Conservation (phyloP, 257 asterid genomes). For the Ligustrum vulgare region DNA sequence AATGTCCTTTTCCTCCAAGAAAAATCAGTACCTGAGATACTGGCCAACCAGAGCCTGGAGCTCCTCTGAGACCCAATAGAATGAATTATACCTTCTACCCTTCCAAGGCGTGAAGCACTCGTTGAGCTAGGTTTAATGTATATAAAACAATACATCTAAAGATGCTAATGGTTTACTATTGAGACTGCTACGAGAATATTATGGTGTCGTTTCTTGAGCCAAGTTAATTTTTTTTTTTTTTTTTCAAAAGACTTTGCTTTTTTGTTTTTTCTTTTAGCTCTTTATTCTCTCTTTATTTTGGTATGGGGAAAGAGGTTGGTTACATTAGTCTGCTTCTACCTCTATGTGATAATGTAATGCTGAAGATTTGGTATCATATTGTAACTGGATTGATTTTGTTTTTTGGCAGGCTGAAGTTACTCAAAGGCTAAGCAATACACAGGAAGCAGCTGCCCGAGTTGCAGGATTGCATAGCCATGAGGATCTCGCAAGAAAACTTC, state of each 20-base stretch:
- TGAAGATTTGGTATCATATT: neutral
- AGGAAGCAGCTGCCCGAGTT: slow-evolving; percentile 41
- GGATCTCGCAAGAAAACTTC: slow-evolving; percentile 80
- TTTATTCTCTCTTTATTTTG: neutral
- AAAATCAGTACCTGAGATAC: neutral
- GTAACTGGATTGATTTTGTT: neutral
- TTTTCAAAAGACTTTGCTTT: neutral
- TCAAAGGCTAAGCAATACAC: slow-evolving; percentile 63
- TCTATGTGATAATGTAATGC: neutral
- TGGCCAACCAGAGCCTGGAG: neutral
- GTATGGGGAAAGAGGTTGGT: neutral
- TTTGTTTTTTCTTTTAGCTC: neutral
- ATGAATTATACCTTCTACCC: neutral
- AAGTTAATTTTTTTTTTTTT: neutral
- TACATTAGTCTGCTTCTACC: neutral
- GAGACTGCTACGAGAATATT: neutral
- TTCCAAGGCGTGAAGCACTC: neutral
- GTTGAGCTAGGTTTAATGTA: neutral
- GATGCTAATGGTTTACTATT: neutral
- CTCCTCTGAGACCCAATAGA: neutral
- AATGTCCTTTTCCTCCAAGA: neutral
- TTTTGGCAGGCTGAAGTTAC: slow-evolving; percentile 75
- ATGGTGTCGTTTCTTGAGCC: neutral
- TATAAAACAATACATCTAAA: neutral
- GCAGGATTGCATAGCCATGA: slow-evolving; percentile 69